These are phyloP conservation scores for Teunomyces atbi DNA, from an alignment of 805 yeast species.

Conservation along the genomic window DNA sequence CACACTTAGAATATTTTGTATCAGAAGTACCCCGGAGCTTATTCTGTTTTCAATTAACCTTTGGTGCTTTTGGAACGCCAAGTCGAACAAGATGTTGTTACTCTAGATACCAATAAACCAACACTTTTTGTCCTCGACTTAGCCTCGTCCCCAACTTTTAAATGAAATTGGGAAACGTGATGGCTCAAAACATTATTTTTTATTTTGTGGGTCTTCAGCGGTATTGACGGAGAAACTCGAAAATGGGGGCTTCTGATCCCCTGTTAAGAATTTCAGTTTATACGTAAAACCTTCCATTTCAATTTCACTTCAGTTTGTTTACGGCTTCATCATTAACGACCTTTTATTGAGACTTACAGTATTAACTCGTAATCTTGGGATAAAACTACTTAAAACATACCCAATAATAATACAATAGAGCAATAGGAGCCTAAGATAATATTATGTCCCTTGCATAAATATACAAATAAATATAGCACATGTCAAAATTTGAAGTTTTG, in stretches of 20 bases:
- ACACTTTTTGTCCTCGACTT: neutral
- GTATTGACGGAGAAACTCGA: neutral
- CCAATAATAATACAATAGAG: slow-evolving; percentile 4
- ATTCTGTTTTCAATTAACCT: neutral
- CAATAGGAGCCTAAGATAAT: neutral
- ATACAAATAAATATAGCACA: slow-evolving; percentile 2
- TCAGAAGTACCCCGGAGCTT: neutral
- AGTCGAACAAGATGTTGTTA: neutral
- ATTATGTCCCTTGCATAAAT: slow-evolving; percentile 1
- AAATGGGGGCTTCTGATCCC: neutral
- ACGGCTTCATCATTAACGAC: no score
- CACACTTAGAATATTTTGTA: neutral
- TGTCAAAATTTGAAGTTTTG: neutral
- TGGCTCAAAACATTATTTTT: neutral
- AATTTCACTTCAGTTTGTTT: neutral
- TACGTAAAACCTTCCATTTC: neutral
- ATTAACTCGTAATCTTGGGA: neutral
- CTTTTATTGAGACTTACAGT: neutral
- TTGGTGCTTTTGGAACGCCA: neutral
- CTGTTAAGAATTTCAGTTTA: neutral
- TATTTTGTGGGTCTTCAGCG: neutral
- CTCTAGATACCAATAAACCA: neutral
- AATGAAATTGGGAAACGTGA: neutral
- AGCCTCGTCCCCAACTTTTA: neutral
- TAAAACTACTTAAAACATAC: neutral